These are phyloP conservation scores for Rhododendron ovatum DNA, from an alignment of 148 eudicot genomes.

Conservation along the genomic window DNA sequence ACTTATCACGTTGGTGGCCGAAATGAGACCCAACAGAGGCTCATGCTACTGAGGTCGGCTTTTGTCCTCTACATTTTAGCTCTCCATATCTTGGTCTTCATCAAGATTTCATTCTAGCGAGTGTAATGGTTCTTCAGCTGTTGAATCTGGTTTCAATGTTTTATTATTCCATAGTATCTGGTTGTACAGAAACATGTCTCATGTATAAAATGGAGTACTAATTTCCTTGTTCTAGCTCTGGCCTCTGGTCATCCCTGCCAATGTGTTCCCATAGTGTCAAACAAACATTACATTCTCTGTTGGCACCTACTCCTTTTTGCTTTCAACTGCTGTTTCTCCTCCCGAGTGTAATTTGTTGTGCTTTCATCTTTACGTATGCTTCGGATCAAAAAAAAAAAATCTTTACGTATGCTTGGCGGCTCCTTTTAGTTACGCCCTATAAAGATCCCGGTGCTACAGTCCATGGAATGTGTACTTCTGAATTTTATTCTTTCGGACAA, in stretches of 20 bases:
- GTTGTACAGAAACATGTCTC: slow-evolving; percentile 8
- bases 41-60: slow-evolving; percentile 78
- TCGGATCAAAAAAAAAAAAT: too few species aligned
- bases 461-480: background rate
- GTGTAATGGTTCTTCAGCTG: slow-evolving; percentile 1
- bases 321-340: background rate
- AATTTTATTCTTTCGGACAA: background rate
- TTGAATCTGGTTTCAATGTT: background rate
- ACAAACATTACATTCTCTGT: background rate
- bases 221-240: background rate
- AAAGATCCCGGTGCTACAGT: background rate
- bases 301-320: background rate
- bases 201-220: background rate
- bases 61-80: slow-evolving; percentile 83
- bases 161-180: background rate
- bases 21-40: slow-evolving; percentile 59
- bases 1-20: slow-evolving; percentile 52
- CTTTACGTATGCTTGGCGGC: background rate
- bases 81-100: slow-evolving; percentile 77
- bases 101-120: slow-evolving; percentile 67
- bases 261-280: background rate
- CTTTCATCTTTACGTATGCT: background rate
- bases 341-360: background rate
- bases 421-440: background rate
- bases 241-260: background rate